Conservation (phyloP, 768 basidiomycete species). For the Hygrophorus pudorinus region DNA sequence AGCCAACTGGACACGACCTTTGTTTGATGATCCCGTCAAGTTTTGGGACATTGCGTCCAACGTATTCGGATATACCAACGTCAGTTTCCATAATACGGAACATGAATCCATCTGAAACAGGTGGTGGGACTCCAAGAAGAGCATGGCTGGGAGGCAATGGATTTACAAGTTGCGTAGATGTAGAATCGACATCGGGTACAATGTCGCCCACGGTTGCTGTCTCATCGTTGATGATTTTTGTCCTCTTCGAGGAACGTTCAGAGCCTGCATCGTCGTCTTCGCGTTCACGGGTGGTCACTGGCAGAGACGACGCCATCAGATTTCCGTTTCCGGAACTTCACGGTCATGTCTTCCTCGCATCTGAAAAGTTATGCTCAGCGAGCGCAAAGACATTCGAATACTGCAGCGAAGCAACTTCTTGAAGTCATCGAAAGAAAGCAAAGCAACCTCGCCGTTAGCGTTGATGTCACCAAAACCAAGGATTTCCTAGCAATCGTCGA, state of each 20-base stretch:
- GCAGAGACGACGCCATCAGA: neutral
- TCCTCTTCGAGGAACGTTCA: slow-evolving; percentile 26
- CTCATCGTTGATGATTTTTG: slow-evolving; percentile 1
- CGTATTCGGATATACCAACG: slow-evolving; percentile 87
- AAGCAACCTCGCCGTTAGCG: slow-evolving; percentile 90
- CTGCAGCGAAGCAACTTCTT: slow-evolving; percentile 70
- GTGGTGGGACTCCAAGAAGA: slow-evolving; percentile 50
- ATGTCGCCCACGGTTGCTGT: neutral
- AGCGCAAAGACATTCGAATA: slow-evolving; percentile 49
- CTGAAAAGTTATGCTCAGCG: slow-evolving; percentile 54
- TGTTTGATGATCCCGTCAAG: slow-evolving; percentile 96
- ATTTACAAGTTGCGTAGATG: slow-evolving; percentile 17
- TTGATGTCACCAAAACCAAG: slow-evolving; percentile 76
- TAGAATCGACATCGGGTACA: neutral
- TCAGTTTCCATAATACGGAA: slow-evolving; percentile 65
- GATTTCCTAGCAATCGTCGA: slow-evolving; percentile 84
- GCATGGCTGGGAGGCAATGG: slow-evolving; percentile 68
- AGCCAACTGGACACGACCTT: slow-evolving; percentile 43
- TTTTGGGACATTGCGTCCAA: slow-evolving; percentile 55
- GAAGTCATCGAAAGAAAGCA: slow-evolving; percentile 79
- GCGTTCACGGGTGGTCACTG: slow-evolving; percentile 34
- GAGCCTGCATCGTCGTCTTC: slow-evolving; percentile 37
- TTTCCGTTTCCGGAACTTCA: neutral
- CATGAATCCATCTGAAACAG: slow-evolving; percentile 37
- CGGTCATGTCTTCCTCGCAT: slow-evolving; percentile 26